Evolutionary conservation across 2,329 filamentous ascomycete genomes (phyloP).

Genomic region (Thermothelomyces thermophilus): DNA sequence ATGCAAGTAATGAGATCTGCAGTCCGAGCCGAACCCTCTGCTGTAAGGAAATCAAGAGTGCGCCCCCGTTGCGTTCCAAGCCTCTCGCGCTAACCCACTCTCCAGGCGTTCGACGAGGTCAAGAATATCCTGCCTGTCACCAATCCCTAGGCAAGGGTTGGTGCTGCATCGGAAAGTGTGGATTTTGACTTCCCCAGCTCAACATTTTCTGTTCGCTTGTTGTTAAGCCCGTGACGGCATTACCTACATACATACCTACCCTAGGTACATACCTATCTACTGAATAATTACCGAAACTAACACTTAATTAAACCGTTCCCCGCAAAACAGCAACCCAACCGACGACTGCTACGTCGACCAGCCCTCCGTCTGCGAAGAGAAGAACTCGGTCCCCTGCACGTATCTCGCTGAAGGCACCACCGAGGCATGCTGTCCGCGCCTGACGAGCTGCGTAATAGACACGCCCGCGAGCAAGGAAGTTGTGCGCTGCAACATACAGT

Average conservation of each 20-base stretch:
- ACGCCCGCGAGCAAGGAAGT: neutral
- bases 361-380: constrained; percentile 8
- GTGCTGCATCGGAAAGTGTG: constrained; percentile 8
- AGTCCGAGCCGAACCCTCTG: constrained; percentile 4
- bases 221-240: too few species aligned
- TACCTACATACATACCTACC: too few species aligned
- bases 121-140: constrained; percentile 11
- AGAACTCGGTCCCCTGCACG: constrained; percentile 5
- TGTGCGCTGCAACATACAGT: constrained; percentile 10
- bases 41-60: neutral
- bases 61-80: neutral
- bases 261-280: too few species aligned
- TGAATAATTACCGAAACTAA: too few species aligned
- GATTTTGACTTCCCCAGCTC: too few species aligned
- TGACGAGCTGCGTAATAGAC: constrained; percentile 4
- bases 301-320: too few species aligned
- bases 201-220: too few species aligned
- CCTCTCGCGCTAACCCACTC: neutral
- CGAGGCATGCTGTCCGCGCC: constrained; percentile 13
- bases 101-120: constrained; percentile 1
- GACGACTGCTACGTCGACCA: constrained; percentile 12
- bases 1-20: neutral
- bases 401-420: constrained; percentile 6
- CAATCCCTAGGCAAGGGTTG: constrained; percentile 8
- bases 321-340: neutral